Evolutionary conservation across 805 yeast genomes (phyloP).

Genomic region (Teunomyces aglyptinius): DNA sequence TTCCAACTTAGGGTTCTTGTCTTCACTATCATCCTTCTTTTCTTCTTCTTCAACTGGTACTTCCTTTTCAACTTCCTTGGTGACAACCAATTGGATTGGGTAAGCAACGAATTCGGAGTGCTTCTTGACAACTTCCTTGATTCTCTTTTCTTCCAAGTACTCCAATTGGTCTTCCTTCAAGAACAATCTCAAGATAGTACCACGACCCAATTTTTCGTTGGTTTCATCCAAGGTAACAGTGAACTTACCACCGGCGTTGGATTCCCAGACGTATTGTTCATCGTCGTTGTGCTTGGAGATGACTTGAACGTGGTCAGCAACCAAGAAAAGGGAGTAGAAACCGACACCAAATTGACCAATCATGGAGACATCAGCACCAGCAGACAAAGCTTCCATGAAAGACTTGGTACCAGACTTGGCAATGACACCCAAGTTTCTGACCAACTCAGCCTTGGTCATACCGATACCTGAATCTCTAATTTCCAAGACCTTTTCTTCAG

Average conservation of each 20-base stretch:
- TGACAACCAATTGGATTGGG: conserved; percentile 97
- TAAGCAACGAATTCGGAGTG: conserved; percentile 99
- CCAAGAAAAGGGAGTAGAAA: conserved; percentile 98
- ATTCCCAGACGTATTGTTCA: conserved; percentile 99
- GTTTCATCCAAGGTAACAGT: conserved; percentile 88
- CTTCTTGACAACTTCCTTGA: conserved; percentile 98
- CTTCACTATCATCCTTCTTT: conserved; percentile 45
- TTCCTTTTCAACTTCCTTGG: conserved; percentile 98
- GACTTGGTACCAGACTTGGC: conserved; percentile 99
- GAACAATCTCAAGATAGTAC: conserved; percentile 93
- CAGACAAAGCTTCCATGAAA: conserved; percentile 98
- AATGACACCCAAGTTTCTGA: conserved; percentile 98
- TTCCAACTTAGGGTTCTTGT: conserved; percentile 70
- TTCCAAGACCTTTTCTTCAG: conserved; percentile 91
- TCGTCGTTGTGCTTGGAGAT: conserved; percentile 98
- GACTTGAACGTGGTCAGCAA: conserved; percentile 98
- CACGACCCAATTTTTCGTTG: conserved; percentile 88
- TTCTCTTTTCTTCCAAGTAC: conserved; percentile 98
- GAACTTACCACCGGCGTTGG: conserved; percentile 99
- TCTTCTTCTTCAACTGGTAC: conserved; percentile 77
- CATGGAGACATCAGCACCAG: conserved; percentile 99
- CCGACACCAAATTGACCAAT: conserved; percentile 99
- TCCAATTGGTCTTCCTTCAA: conserved; percentile 98
- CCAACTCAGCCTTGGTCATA: conserved; percentile 99
- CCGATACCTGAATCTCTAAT: conserved; percentile 99